phyloP scores from a whole-genome alignment of 1,284 basidiomycete genomes.

The Lentinus polychrous region DNA sequence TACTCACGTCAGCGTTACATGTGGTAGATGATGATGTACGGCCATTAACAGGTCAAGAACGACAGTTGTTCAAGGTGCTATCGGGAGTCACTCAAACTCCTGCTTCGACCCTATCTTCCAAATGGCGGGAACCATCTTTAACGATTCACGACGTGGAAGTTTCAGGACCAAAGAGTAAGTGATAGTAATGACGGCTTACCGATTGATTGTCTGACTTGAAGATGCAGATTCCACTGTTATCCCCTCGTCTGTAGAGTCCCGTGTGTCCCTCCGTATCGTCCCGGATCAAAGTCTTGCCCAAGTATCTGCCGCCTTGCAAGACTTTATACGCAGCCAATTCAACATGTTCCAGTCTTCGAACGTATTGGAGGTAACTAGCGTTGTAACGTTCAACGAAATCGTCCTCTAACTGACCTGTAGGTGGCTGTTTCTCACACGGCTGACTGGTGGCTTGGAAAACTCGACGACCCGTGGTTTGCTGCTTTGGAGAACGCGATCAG shows the following conservation, averaged over 20 bases:
- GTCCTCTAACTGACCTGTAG: slow-evolving; percentile 30
- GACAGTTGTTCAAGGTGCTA: slow-evolving; percentile 59
- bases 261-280: slow-evolving; percentile 86
- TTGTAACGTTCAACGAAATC: not conserved
- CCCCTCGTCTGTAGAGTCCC: slow-evolving; percentile 72
- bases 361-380: slow-evolving; percentile 46
- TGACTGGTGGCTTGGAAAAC: slow-evolving; percentile 93
- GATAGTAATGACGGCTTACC: not conserved
- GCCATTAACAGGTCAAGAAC: slow-evolving; percentile 59
- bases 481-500: slow-evolving; percentile 76
- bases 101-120: slow-evolving; percentile 59
- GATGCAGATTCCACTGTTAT: slow-evolving; percentile 82
- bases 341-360: slow-evolving; percentile 61
- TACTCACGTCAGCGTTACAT: slow-evolving; percentile 6
- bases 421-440: slow-evolving; percentile 79
- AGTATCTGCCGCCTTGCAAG: slow-evolving; percentile 57
- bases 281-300: slow-evolving; percentile 83
- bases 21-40: slow-evolving; percentile 71
- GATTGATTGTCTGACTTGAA: not conserved
- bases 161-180: slow-evolving; percentile 69
- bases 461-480: slow-evolving; percentile 78
- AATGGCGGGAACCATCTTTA: slow-evolving; percentile 76
- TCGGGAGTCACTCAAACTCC: slow-evolving; percentile 62
- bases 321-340: slow-evolving; percentile 61
- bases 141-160: slow-evolving; percentile 68